Evolutionary conservation across 2,329 filamentous ascomycete genomes (phyloP), one percentile per base, ranked within the genome.

Genomic region (Trichoderma sp.): DNA sequence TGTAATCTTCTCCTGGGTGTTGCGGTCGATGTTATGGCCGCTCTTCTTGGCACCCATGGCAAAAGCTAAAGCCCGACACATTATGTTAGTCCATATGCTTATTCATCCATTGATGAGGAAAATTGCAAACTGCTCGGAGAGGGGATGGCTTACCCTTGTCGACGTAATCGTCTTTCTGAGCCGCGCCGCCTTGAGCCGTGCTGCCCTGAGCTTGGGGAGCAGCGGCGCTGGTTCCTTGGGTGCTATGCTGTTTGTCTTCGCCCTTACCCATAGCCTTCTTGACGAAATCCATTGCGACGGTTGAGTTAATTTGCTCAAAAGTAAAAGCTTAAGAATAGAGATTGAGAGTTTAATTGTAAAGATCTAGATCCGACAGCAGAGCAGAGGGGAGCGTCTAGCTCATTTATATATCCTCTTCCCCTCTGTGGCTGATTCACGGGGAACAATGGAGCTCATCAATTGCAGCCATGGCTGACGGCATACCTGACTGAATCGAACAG

Each of bases 1-100:
- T 60, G 78, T 79, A 32, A 79, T 76, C 77, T 81, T 80, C 74
- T 81, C 79, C 39, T 78, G 74, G 19, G 76, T 78, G 15, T 74
- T 68, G 54, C 70, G 72, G 69, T 75, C 70, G 19, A 81, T 65
- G 74, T 78, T 75, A 66, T 75, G 71, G 64, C 79, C 79, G 1
- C 73, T 71, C 74, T 80, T 80, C 68, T 78, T 75, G 70, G 75
- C 69, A 27, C 39, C 73, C 60, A 72, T 70, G 54, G 69, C 71
- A 45, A 79, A 76, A 32, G 72, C 79, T 80, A 39, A 2, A 22
- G 19, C 2, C 15, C 15, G 1, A 15, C 9, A 35, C 1, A 3
- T 9, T 6, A 5, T 22, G n/a, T 65, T 48, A 68, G 61, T n/a
- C 37, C n/a, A 1, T 19, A 12, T 7, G 19, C 37, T 52, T 4